phyloP scores from a whole-genome alignment of 805 yeast genomes.

The Kluyveromyces siamensis region DNA sequence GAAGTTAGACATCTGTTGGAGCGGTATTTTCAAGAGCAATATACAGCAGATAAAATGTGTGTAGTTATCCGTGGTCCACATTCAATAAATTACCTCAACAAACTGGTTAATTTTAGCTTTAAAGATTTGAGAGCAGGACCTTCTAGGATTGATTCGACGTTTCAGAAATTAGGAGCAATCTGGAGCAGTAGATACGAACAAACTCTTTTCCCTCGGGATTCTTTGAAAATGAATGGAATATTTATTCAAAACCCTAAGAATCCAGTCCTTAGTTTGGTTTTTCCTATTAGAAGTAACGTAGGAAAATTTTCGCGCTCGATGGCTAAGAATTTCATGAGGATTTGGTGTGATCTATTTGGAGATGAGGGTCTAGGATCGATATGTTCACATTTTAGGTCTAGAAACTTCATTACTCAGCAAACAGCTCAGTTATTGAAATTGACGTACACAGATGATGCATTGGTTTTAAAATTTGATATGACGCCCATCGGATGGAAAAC shows the following conservation, averaged over 20 bases:
- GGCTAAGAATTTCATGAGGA: slow-evolving; percentile 25
- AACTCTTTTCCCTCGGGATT: slow-evolving; percentile 17
- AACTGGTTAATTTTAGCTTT: slow-evolving; percentile 39
- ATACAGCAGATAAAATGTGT: slow-evolving; percentile 40
- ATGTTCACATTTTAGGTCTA: slow-evolving; percentile 30
- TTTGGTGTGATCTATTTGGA: slow-evolving; percentile 55
- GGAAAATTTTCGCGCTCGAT: slow-evolving; percentile 15
- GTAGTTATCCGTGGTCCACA: slow-evolving; percentile 60
- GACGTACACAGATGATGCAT: slow-evolving; percentile 28
- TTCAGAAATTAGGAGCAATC: slow-evolving; percentile 17
- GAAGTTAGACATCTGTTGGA: slow-evolving; percentile 31
- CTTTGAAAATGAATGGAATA: slow-evolving; percentile 23
- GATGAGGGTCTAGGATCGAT: slow-evolving; percentile 50
- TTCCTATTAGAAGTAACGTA: slow-evolving; percentile 28
- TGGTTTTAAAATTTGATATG: slow-evolving; percentile 43
- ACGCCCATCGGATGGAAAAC: slow-evolving; percentile 38
- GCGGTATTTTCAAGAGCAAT: slow-evolving; percentile 35
- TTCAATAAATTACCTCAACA: slow-evolving; percentile 48
- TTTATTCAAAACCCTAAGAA: slow-evolving; percentile 30
- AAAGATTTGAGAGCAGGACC: slow-evolving; percentile 20
- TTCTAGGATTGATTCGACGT: not conserved
- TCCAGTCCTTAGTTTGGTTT: slow-evolving; percentile 37
- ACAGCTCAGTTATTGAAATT: slow-evolving; percentile 36
- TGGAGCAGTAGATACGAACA: slow-evolving; percentile 12
- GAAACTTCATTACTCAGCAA: slow-evolving; percentile 31